phyloP scores from a whole-genome alignment of 202 grass and related monocot species.

The Panicum hallii region DNA sequence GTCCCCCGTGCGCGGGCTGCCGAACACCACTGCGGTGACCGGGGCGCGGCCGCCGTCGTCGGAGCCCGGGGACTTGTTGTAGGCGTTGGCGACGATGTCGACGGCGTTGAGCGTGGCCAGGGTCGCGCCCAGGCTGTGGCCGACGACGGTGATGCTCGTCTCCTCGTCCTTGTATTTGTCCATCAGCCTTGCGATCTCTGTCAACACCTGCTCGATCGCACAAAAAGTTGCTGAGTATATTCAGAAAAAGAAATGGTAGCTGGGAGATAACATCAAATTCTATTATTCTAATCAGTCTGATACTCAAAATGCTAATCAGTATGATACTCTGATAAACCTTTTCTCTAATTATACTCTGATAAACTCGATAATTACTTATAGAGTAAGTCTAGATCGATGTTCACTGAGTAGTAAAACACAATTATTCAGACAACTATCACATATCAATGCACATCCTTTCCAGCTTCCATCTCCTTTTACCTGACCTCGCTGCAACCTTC shows the following conservation, averaged over 20 bases:
- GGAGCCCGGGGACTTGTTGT: conserved; percentile 43
- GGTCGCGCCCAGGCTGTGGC: conserved; percentile 84
- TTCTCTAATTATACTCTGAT: not conserved
- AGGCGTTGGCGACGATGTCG: conserved; percentile 68
- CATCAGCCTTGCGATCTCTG: conserved; percentile 67
- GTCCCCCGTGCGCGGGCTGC: conserved; percentile 76
- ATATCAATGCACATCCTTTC: not conserved
- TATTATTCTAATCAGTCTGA: not conserved
- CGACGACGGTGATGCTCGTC: conserved; percentile 77
- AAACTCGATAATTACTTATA: not conserved
- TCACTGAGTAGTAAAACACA: not conserved
- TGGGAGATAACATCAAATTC: not conserved
- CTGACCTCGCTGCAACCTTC: conserved; percentile 1
- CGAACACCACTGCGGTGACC: conserved; percentile 80
- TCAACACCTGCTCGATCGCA: conserved; percentile 62
- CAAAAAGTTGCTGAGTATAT: not conserved
- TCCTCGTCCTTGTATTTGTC: conserved; percentile 77
- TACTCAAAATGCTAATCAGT: not conserved
- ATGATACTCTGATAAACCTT: too few relatives aligned
- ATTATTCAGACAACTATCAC: not conserved
- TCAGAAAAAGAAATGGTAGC: not conserved
- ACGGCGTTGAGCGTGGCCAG: conserved; percentile 77
- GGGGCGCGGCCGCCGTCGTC: not conserved
- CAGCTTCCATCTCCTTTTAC: conserved; percentile 5
- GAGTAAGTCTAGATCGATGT: not conserved